phyloP scores from a whole-genome alignment of 148 eudicot species.

The Dianthus caryophyllus region DNA sequence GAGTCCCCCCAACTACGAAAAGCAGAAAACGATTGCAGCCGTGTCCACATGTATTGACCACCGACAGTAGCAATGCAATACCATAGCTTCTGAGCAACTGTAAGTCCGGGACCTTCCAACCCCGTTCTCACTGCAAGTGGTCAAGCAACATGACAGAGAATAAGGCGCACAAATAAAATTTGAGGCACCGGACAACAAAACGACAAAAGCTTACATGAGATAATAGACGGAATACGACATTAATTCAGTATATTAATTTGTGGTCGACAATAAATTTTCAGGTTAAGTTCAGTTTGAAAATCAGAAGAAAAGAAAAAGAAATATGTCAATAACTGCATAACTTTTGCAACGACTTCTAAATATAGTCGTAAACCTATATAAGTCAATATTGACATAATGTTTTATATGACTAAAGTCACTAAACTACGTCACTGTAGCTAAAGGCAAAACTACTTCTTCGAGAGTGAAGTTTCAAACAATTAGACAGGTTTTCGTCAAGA shows the following conservation, averaged over 20 bases:
- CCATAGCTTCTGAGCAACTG: slow-evolving; percentile 83
- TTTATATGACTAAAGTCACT: no score
- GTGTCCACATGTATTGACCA: slow-evolving; percentile 89
- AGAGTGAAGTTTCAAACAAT: no score
- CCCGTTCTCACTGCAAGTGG: slow-evolving; percentile 68
- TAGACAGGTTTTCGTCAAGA: no score
- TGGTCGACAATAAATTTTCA: not conserved
- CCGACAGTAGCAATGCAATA: slow-evolving; percentile 92
- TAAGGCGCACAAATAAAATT: not conserved
- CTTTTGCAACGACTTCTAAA: no score
- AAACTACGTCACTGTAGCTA: no score
- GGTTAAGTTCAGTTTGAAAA: no score
- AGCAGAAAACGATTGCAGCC: slow-evolving; percentile 88
- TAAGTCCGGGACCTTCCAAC: slow-evolving; percentile 92
- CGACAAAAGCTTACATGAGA: not conserved
- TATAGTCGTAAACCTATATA: no score
- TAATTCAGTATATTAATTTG: not conserved
- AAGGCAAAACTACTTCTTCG: no score
- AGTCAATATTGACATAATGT: no score
- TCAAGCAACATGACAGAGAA: not conserved
- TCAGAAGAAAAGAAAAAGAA: no score
- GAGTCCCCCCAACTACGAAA: slow-evolving; percentile 94
- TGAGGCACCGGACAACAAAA: not conserved
- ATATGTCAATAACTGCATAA: no score
- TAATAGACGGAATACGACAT: not conserved